These are phyloP conservation scores for Boechera stricta DNA, from an alignment of 345 rosid species.

Conservation along the genomic window DNA sequence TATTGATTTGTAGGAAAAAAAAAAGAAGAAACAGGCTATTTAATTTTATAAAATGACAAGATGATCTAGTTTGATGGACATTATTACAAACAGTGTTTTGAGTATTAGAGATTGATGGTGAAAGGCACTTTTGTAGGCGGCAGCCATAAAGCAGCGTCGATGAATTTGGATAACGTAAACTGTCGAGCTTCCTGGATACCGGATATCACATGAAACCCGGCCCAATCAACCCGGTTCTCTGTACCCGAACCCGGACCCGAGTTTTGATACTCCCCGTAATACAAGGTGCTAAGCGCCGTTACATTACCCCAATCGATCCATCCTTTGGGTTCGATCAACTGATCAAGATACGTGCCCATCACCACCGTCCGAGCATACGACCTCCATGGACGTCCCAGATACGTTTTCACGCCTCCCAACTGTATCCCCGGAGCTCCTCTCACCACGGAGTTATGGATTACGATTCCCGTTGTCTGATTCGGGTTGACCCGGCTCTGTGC, in stretches of 20 bases:
- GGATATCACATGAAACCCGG: slow-evolving; percentile 49
- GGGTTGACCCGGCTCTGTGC: slow-evolving; percentile 54
- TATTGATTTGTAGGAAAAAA: background rate
- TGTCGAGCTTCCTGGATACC: slow-evolving; percentile 48
- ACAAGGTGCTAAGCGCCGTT: slow-evolving; percentile 42
- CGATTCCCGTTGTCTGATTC: slow-evolving; percentile 57
- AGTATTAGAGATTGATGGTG: slow-evolving; percentile 38
- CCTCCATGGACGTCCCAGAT: slow-evolving; percentile 59
- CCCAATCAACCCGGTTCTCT: slow-evolving; percentile 50
- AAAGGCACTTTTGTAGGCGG: slow-evolving; percentile 49
- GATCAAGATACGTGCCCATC: slow-evolving; percentile 48
- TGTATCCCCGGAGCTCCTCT: slow-evolving; percentile 44
- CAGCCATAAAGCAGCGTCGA: slow-evolving; percentile 53
- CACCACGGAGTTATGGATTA: slow-evolving; percentile 53
- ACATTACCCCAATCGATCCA: slow-evolving; percentile 53
- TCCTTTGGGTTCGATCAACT: slow-evolving; percentile 48
- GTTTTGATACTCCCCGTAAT: slow-evolving; percentile 60
- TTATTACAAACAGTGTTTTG: background rate
- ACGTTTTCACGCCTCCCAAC: slow-evolving; percentile 48
- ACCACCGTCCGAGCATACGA: slow-evolving; percentile 51
- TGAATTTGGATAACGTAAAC: slow-evolving; percentile 52
- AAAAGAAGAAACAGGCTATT: background rate
- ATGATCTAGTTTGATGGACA: background rate
- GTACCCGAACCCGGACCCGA: slow-evolving; percentile 53
- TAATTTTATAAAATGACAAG: background rate